These are phyloP conservation scores for Sporisorium exsertum DNA, from an alignment of 1,284 basidiomycete genomes.

Conservation along the genomic window DNA sequence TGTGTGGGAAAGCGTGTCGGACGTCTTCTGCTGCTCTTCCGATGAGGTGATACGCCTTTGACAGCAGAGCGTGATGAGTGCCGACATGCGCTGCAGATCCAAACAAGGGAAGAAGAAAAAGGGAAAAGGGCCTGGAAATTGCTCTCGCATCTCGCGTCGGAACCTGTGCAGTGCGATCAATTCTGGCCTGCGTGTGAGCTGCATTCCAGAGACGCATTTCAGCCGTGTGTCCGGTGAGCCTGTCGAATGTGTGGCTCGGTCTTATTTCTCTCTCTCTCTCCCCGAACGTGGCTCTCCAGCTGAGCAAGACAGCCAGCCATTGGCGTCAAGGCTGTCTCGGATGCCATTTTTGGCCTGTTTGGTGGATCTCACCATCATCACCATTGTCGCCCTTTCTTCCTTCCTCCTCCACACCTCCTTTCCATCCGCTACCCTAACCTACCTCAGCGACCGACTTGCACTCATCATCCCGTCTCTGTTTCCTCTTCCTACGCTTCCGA, in stretches of 20 bases:
- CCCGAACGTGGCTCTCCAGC: conserved; percentile 11
- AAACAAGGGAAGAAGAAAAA: neutral
- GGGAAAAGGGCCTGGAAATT: neutral
- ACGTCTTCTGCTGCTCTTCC: too few species aligned
- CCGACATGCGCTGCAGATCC: conserved; percentile 1
- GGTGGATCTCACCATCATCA: conserved; percentile 3
- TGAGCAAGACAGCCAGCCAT: neutral
- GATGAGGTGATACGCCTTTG: too few species aligned
- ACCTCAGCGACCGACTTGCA: neutral
- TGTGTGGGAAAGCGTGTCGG: too few species aligned
- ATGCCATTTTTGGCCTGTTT: conserved; percentile 3
- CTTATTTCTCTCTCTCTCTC: conserved; percentile 2
- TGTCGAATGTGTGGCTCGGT: conserved; percentile 1
- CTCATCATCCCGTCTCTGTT: neutral
- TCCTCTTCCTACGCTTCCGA: neutral
- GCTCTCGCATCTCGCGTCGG: neutral
- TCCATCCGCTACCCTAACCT: conserved; percentile 7
- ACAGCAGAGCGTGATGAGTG: too few species aligned
- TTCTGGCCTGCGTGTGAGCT: conserved; percentile 7
- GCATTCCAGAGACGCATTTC: conserved; percentile 20
- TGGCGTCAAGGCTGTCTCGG: conserved; percentile 10
- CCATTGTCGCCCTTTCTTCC: neutral
- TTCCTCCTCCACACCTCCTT: conserved; percentile 1
- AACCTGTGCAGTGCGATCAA: neutral
- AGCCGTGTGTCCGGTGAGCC: neutral